Evolutionary conservation across 495 filamentous ascomycete genomes (phyloP), one percentile per base, ranked within the genome.

Genomic region (Penicillium canescens): DNA sequence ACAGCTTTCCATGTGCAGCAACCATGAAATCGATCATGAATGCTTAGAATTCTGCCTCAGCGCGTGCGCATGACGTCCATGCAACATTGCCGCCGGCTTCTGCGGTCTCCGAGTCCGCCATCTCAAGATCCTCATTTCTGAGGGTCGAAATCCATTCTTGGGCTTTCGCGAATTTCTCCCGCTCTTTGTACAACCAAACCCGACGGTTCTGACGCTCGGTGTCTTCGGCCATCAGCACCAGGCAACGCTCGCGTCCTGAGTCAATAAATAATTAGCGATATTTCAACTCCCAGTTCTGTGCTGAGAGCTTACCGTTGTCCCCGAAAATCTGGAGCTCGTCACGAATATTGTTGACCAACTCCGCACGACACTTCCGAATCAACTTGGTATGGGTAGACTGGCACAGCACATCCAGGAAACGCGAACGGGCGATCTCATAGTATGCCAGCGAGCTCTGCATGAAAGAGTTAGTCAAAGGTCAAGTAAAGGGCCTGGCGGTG

Each of bases 341-440:
- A 28, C 69, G 64, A 28, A 85, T 63, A 4, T 60, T 59, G 0
- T 55, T 31, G 4, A 68, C 57, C 0, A 85, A 49, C 0, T 73
- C 60, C 1, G 67, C 55, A 1, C 71, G 68, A 24, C 78, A 78
- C 6, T 67, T 68, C 1, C 55, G 57, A 37, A 83, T 77, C 9
- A 86, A 52, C 41, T 79, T 78, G 0, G 59, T 62, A 16, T 81
- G 62, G 0, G 83, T 67, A 2, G 68, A 66, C 52, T 76, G 69
- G 28, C 75, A 79, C 0, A 85, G 60, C 0, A 66, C 56, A 33
- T 85, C 81, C 0, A 79, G 56, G 42, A 84, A 80, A 11, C 81
- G 62, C 2, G 56, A 66, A 21, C 65, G 76, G 0, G 82, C 82
- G 13, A 82, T 63, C 9, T 79, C 70, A 45, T 86, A 86, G 51